Conservation (phyloP, 805 yeast species). For the Suhomyces pyralidae region DNA sequence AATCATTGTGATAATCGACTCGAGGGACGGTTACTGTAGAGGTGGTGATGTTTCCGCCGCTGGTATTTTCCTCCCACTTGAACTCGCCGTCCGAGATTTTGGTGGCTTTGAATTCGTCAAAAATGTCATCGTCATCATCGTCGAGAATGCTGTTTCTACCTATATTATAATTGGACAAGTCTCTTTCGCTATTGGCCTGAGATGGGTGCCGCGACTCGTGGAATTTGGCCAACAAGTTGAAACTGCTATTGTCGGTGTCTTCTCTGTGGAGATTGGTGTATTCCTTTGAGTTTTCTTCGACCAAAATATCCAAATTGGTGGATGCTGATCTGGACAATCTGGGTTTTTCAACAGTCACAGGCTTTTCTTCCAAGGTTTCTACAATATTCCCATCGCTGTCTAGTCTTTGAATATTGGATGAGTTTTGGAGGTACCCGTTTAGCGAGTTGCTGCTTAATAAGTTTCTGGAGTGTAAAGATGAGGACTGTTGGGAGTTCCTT, state of each 20-base stretch:
- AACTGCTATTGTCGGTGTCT: conserved; percentile 13
- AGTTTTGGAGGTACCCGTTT: conserved; percentile 26
- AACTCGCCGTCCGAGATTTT: conserved; percentile 27
- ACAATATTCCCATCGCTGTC: conserved; percentile 46
- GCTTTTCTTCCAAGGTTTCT: conserved; percentile 11
- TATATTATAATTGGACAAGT: conserved; percentile 7
- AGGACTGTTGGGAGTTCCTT: conserved; percentile 30
- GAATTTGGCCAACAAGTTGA: conserved; percentile 18
- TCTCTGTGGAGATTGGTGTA: conserved; percentile 9
- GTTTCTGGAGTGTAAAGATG: conserved; percentile 17
- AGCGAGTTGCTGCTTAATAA: conserved; percentile 25
- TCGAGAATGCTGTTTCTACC: conserved; percentile 11
- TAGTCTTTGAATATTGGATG: conserved; percentile 39
- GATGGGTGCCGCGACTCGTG: conserved; percentile 15
- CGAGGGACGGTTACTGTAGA: conserved; percentile 1
- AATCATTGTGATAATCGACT: conserved; percentile 1
- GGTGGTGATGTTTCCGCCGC: conserved; percentile 2
- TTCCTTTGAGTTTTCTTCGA: conserved; percentile 30
- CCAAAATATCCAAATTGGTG: conserved; percentile 26
- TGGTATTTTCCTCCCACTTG: conserved; percentile 24
- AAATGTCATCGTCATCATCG: conserved; percentile 13
- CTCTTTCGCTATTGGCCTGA: conserved; percentile 13
- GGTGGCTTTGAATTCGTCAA: conserved; percentile 31
- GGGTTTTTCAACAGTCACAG: conserved; percentile 12
- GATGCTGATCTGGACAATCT: conserved; percentile 27